Conservation (phyloP, 768 basidiomycete genomes). For the Phlebiopsis flavidoalba region DNA sequence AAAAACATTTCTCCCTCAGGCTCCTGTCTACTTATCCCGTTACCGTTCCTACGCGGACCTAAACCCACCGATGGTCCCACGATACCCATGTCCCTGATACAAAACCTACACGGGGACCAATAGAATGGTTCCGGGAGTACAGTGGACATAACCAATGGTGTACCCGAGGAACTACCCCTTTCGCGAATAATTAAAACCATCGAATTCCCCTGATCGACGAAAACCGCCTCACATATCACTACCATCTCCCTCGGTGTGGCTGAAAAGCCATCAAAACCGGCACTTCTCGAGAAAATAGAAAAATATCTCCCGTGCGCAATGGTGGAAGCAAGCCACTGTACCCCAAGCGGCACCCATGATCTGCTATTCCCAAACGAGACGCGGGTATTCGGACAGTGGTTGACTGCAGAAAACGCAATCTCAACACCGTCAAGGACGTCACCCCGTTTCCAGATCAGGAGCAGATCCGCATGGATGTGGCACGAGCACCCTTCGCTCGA, state of each 20-base stretch:
- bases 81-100: too few species aligned
- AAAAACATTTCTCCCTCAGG: too few species aligned
- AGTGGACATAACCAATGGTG: background rate
- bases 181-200: slow-evolving; percentile 36
- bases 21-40: too few species aligned
- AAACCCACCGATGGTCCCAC: too few species aligned
- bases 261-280: slow-evolving; percentile 19
- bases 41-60: too few species aligned
- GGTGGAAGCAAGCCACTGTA: slow-evolving; percentile 26
- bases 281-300: slow-evolving; percentile 29
- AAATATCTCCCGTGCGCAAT: slow-evolving; percentile 25
- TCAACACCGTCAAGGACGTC: slow-evolving; percentile 35
- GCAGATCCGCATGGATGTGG: slow-evolving; percentile 30
- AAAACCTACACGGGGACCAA: background rate
- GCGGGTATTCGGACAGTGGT: slow-evolving; percentile 30
- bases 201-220: slow-evolving; percentile 36
- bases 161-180: slow-evolving; percentile 24
- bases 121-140: background rate
- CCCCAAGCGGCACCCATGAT: slow-evolving; percentile 29
- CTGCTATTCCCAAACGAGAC: slow-evolving; percentile 28
- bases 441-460: slow-evolving; percentile 40
- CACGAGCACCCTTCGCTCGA: slow-evolving; percentile 29
- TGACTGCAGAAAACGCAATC: slow-evolving; percentile 31
- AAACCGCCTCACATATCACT: slow-evolving; percentile 16
- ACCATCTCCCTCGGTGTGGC: slow-evolving; percentile 30